phyloP scores from a whole-genome alignment of 1,284 basidiomycete genomes.

The Cronartium quercuum region DNA sequence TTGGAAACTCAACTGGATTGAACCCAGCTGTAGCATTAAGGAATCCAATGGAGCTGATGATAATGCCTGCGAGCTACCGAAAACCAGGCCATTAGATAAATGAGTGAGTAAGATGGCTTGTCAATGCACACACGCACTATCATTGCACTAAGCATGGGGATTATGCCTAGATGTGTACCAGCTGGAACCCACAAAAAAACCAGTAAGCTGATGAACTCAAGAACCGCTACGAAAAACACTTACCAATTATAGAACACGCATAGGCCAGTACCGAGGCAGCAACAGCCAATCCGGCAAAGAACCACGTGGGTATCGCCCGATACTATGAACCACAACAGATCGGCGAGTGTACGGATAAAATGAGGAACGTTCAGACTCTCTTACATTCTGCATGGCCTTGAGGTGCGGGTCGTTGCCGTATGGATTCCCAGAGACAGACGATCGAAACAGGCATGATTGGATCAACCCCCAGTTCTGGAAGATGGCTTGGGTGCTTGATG shows the following conservation, averaged over 20 bases:
- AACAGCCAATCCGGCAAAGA: constrained; percentile 16
- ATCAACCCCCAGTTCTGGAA: constrained; percentile 36
- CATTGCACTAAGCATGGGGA: constrained; percentile 21
- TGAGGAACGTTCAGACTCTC: neutral
- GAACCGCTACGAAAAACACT: neutral
- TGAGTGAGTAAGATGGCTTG: neutral
- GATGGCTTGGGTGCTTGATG: constrained; percentile 33
- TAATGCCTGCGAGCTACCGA: constrained; percentile 9
- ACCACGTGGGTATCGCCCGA: constrained; percentile 24
- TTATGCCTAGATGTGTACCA: constrained; percentile 16
- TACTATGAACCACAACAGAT: constrained; percentile 1
- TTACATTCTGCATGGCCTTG: constrained; percentile 27
- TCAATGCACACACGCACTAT: constrained; percentile 1
- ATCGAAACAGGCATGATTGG: constrained; percentile 4
- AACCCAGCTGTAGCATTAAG: constrained; percentile 38
- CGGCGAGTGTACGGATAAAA: neutral
- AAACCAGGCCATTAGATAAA: neutral
- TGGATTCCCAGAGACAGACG: neutral
- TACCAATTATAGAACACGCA: constrained; percentile 26
- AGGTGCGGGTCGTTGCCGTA: constrained; percentile 23
- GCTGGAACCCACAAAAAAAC: neutral
- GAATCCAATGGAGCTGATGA: constrained; percentile 37
- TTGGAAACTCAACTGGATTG: constrained; percentile 30
- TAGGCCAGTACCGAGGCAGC: constrained; percentile 15
- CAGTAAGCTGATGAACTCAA: neutral